Conservation (phyloP, 768 basidiomycete genomes). For the Rhodotorula toruloides region DNA sequence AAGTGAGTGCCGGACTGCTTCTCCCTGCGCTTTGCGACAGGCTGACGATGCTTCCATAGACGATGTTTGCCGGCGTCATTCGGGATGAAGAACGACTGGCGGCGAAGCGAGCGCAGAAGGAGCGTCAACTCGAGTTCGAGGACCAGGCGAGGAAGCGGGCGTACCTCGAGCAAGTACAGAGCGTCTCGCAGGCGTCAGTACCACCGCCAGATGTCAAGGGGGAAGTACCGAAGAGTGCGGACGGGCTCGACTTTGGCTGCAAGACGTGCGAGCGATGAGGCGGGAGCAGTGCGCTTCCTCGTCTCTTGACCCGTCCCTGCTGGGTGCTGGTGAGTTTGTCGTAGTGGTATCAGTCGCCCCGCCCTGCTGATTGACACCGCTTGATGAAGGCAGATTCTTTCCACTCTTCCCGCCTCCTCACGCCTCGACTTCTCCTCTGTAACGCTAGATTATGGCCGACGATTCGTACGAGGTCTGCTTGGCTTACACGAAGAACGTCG, state of each 20-base stretch:
- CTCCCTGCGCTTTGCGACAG: background rate
- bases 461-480: too few species aligned
- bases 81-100: slow-evolving; percentile 28
- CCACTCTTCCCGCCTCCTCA: too few species aligned
- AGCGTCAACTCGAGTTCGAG: slow-evolving; percentile 36
- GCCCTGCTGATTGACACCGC: too few species aligned
- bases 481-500: too few species aligned
- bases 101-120: slow-evolving; percentile 19
- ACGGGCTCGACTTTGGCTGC: slow-evolving; percentile 39
- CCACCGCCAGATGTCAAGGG: background rate
- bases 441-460: too few species aligned
- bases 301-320: background rate
- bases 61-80: slow-evolving; percentile 37
- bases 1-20: slow-evolving; percentile 6
- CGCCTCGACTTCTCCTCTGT: too few species aligned
- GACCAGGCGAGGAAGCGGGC: slow-evolving; percentile 35
- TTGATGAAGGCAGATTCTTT: too few species aligned
- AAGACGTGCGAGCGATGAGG: slow-evolving; percentile 29
- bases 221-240: slow-evolving; percentile 24
- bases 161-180: slow-evolving; percentile 31
- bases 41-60: background rate
- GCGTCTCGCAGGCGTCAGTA: slow-evolving; percentile 15
- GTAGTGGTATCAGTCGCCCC: too few species aligned
- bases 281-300: background rate
- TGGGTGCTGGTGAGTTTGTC: too few species aligned